Evolutionary conservation across 257 asterid genomes (phyloP), one percentile per base, ranked within the genome.

Genomic region (Scutellaria galericulata): DNA sequence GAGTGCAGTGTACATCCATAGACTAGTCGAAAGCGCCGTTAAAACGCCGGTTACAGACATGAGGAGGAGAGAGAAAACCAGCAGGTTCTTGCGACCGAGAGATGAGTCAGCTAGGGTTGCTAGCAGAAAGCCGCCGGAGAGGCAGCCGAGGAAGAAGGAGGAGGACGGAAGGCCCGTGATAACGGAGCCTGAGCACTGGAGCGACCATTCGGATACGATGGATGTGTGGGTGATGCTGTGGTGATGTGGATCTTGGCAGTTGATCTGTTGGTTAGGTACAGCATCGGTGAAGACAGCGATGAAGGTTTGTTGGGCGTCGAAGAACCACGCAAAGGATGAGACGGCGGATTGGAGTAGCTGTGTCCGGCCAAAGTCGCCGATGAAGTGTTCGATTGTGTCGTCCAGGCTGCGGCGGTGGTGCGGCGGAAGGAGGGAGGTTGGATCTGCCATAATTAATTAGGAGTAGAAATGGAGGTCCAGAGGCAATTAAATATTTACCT

Each of bases 261-360:
- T 82, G 87, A 31, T 31, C 5, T 0, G 4, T 4, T 86, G 80
- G 7, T 77, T 60, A 6, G 95, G 92, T 2, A 65, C 73, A 6
- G 86, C 87, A 12, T 90, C 95, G 1, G 96, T 83, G 60, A 90
- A 88, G 42, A 88, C 75, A 10, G 78, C 77, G 66, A 90, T 82
- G 84, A 90, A 90, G 37, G 83, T 69, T 46, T 82, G 92, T 57
- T 90, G 96, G 0, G 92, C 95, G 46, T 90, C 96, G 75, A 90
- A 88, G 58, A 82, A 56, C 90, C 95, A 90, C 0, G 95, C 84
- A 0, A 90, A 57, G 1, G 95, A 86, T 4, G 85, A 80, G 1
- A 86, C 75, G 46, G 78, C 57, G 64, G 82, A 79, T 64, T 86
- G 96, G 41, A 90, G 20, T 31, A 85, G 66, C 11, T 86, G 90